phyloP scores from a whole-genome alignment of 1,284 basidiomycete genomes.

The Microbotryum violaceum region DNA sequence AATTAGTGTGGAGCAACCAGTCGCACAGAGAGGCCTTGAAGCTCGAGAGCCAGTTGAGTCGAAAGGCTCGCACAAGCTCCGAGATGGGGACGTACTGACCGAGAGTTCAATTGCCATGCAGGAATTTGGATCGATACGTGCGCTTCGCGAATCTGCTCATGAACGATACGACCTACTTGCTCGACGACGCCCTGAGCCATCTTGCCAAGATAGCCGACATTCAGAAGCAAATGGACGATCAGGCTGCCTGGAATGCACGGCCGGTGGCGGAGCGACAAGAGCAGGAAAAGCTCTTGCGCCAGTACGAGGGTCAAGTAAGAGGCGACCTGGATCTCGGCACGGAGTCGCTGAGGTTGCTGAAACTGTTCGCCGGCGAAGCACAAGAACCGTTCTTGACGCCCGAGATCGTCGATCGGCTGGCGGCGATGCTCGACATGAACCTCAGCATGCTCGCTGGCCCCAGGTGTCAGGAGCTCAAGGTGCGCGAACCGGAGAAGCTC shows the following conservation, averaged over 20 bases:
- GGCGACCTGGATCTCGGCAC: slow-evolving; percentile 79
- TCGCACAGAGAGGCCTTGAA: slow-evolving; percentile 75
- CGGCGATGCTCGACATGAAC: slow-evolving; percentile 96
- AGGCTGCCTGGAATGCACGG: slow-evolving; percentile 57
- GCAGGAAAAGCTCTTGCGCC: slow-evolving; percentile 66
- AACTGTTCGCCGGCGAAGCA: slow-evolving; percentile 85
- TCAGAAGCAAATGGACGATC: slow-evolving; percentile 74
- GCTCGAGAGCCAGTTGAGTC: slow-evolving; percentile 60
- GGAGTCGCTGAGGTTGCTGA: slow-evolving; percentile 80
- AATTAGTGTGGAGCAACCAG: slow-evolving; percentile 81
- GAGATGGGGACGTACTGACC: neutral
- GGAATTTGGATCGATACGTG: slow-evolving; percentile 82
- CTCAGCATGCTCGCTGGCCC: slow-evolving; percentile 83
- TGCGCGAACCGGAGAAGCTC: slow-evolving; percentile 80
- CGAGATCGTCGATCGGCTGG: slow-evolving; percentile 90
- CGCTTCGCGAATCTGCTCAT: slow-evolving; percentile 96
- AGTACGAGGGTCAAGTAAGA: slow-evolving; percentile 72
- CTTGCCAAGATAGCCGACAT: slow-evolving; percentile 80
- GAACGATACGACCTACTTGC: slow-evolving; percentile 96
- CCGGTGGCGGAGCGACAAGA: slow-evolving; percentile 70
- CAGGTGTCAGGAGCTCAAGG: slow-evolving; percentile 66
- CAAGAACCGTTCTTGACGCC: slow-evolving; percentile 90
- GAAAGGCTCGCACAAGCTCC: neutral
- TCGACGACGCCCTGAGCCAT: slow-evolving; percentile 91
- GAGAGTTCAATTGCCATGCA: slow-evolving; percentile 37